A percentile compares a stretch with the other conserved stretches of the same genome.
Evolutionary conservation across 345 rosid species (phyloP).

Genomic region (Eucalyptus albens): DNA sequence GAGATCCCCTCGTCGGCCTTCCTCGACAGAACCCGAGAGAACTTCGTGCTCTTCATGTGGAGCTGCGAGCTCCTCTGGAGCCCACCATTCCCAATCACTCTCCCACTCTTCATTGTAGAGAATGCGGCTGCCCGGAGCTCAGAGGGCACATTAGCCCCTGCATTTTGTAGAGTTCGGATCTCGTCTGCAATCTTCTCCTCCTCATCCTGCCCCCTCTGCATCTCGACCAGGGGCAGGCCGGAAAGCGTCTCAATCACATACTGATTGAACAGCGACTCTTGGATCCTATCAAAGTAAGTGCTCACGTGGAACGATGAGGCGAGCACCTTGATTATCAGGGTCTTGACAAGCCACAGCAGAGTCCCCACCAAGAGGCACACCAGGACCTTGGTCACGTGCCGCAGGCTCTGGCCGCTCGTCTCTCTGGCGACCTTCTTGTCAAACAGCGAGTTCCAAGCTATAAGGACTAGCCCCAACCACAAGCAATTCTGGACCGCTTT

Average conservation of each 20-base stretch:
- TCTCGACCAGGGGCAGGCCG: conserved; percentile 63
- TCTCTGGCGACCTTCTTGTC: conserved; percentile 37
- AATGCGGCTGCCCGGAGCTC: conserved; percentile 44
- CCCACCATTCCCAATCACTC: neutral
- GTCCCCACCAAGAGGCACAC: conserved; percentile 58
- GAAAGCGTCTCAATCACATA: conserved; percentile 77
- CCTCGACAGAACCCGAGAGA: conserved; percentile 10
- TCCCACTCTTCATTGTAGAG: conserved; percentile 4
- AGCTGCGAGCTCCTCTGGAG: conserved; percentile 8
- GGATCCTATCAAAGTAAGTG: conserved; percentile 88
- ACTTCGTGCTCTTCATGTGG: conserved; percentile 2
- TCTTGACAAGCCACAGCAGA: conserved; percentile 75
- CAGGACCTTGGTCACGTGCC: conserved; percentile 48
- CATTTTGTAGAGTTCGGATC: conserved; percentile 37
- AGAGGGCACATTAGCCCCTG: conserved; percentile 47
- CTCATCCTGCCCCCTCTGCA: conserved; percentile 34
- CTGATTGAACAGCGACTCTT: conserved; percentile 68
- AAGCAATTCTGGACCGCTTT: conserved; percentile 78
- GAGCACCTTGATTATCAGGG: conserved; percentile 63
- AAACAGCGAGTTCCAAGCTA: conserved; percentile 66
- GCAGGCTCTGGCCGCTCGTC: conserved; percentile 13
- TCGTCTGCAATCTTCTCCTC: conserved; percentile 31
- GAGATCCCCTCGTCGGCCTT: conserved; percentile 26
- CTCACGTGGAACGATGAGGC: conserved; percentile 92
- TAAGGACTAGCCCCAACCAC: conserved; percentile 65